A percentile compares a stretch with the other conserved stretches of the same genome.
Conservation (phyloP, 2,329 filamentous ascomycete species). For the Epichloe hybrida region DNA sequence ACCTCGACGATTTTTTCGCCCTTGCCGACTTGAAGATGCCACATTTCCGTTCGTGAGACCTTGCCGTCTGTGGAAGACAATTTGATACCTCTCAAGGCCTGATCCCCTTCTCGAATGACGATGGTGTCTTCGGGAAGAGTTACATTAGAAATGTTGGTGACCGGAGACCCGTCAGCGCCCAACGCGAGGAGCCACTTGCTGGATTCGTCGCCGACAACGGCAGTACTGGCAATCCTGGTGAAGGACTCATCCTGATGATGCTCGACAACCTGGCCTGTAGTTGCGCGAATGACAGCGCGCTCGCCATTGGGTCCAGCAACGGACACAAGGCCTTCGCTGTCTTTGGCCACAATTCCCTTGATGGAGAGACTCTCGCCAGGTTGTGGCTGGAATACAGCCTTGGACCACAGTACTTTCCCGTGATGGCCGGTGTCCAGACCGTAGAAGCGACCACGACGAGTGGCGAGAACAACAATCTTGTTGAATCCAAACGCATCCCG, state of each 20-base stretch:
- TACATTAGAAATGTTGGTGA: slow-evolving; percentile 30
- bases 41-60: slow-evolving; percentile 38
- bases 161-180: slow-evolving; percentile 31
- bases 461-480: slow-evolving; percentile 71
- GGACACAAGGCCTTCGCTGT: slow-evolving; percentile 40
- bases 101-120: slow-evolving; percentile 35
- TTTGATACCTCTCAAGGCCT: slow-evolving; percentile 40
- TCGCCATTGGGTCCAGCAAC: slow-evolving; percentile 49
- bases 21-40: slow-evolving; percentile 57
- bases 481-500: slow-evolving; percentile 77
- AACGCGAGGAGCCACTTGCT: slow-evolving; percentile 43
- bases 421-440: slow-evolving; percentile 65
- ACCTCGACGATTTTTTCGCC: slow-evolving; percentile 58
- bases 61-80: slow-evolving; percentile 31
- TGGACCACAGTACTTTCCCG: slow-evolving; percentile 64
- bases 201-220: slow-evolving; percentile 36
- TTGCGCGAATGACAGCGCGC: slow-evolving; percentile 40
- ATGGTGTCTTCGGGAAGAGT: slow-evolving; percentile 39
- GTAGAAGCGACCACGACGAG: slow-evolving; percentile 64
- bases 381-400: slow-evolving; percentile 45
- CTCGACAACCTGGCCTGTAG: slow-evolving; percentile 31
- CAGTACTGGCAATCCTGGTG: slow-evolving; percentile 24
- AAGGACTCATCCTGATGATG: background rate
- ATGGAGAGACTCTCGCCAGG: slow-evolving; percentile 48
- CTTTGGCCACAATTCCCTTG: slow-evolving; percentile 51